A percentile compares a stretch with the other conserved stretches of the same genome.
Evolutionary conservation across 2,329 filamentous ascomycete species (phyloP).

Genomic region (Nothophoma quercina): DNA sequence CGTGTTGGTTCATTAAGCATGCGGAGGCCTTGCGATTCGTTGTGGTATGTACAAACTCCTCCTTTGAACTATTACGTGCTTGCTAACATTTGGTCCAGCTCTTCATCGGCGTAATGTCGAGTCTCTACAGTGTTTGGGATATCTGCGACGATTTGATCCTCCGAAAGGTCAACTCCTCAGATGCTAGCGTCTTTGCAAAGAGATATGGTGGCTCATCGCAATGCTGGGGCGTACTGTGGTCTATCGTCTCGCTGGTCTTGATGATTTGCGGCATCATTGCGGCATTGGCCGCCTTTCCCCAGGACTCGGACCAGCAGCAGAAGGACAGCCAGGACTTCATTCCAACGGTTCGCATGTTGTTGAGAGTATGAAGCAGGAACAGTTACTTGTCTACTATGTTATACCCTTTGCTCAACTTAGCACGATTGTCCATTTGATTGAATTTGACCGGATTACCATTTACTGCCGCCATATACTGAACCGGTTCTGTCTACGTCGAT

Average conservation of each 20-base stretch:
- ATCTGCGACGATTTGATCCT: constrained; percentile 85
- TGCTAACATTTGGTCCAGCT: constrained; percentile 54
- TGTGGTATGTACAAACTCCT: constrained; percentile 58
- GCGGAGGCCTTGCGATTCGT: constrained; percentile 77
- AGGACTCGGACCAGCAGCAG: constrained; percentile 73
- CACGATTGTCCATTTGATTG: no score
- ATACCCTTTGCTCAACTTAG: no score
- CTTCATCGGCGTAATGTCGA: constrained; percentile 84
- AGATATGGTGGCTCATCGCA: constrained; percentile 80
- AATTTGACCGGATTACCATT: no score
- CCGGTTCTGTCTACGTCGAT: no score
- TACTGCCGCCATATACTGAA: no score
- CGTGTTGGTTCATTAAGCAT: constrained; percentile 81
- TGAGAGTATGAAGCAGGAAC: not conserved
- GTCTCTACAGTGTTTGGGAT: constrained; percentile 83
- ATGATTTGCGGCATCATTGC: constrained; percentile 79
- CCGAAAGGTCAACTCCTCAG: constrained; percentile 80
- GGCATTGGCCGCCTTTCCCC: constrained; percentile 76
- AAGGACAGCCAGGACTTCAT: constrained; percentile 74
- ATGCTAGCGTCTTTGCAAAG: constrained; percentile 80
- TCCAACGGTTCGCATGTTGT: constrained; percentile 46
- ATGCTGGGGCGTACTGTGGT: constrained; percentile 84
- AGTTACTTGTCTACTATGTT: no score
- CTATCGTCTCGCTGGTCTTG: constrained; percentile 72
- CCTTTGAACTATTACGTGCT: not conserved